Conservation (phyloP, 164 flowering plant species). For the Kalanchoe fedtschenkoi region DNA sequence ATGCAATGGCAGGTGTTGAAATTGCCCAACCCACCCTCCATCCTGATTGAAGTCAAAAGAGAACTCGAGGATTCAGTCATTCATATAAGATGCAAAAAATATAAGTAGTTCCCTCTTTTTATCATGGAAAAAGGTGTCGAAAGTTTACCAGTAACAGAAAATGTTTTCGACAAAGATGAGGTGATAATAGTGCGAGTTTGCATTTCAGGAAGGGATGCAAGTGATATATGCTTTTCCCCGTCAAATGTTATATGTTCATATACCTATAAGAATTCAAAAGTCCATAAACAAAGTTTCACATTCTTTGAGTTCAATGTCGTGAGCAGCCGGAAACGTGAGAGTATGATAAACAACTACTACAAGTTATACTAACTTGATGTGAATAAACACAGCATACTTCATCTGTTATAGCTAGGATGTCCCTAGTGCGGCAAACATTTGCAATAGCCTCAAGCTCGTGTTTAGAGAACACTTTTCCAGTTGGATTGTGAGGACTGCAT, state of each 20-base stretch:
- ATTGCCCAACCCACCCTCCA: slow-evolving; percentile 96
- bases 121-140: neutral
- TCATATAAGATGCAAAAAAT: neutral
- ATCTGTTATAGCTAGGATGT: slow-evolving; percentile 78
- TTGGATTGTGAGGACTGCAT: slow-evolving; percentile 85
- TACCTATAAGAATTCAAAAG: slow-evolving; percentile 36
- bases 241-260: slow-evolving; percentile 70
- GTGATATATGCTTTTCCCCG: slow-evolving; percentile 45
- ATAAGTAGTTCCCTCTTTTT: neutral
- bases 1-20: slow-evolving; percentile 54
- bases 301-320: no score
- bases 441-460: slow-evolving; percentile 73
- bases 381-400: slow-evolving; percentile 42
- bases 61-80: neutral
- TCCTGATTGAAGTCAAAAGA: slow-evolving; percentile 29
- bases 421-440: slow-evolving; percentile 43
- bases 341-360: neutral
- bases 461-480: slow-evolving; percentile 70
- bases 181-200: slow-evolving; percentile 66
- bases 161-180: slow-evolving; percentile 75
- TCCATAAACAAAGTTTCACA: neutral
- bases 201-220: slow-evolving; percentile 78
- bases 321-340: no score
- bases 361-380: neutral
- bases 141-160: slow-evolving; percentile 54